Percentiles rank a stretch among this genome's conserved stretches.
These are phyloP conservation scores for Potentilla sterilis DNA, from an alignment of 306 rosid genomes.

Conservation along the genomic window DNA sequence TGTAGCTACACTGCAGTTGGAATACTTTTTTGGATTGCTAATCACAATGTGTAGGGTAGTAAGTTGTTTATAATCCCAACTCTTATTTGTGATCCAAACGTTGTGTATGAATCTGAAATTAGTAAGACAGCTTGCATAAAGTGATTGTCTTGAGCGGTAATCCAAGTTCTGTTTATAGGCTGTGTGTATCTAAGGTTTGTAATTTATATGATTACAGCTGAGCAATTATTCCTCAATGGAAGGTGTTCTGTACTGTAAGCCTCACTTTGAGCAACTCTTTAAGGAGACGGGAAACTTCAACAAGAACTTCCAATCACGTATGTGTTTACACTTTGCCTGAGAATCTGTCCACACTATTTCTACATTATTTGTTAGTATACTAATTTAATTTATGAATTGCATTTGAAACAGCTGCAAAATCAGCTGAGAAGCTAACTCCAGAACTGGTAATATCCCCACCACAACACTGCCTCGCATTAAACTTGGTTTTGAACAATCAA, in stretches of 20 bases:
- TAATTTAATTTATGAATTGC: slow-evolving; percentile 36
- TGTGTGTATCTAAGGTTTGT: slow-evolving; percentile 7
- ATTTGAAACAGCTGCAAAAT: slow-evolving; percentile 78
- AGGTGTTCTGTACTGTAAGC: slow-evolving; percentile 89
- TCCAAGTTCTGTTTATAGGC: slow-evolving; percentile 9
- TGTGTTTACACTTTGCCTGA: slow-evolving; percentile 25
- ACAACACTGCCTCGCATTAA: slow-evolving; percentile 8
- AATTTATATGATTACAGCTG: slow-evolving; percentile 53
- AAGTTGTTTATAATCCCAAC: neutral
- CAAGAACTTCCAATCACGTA: slow-evolving; percentile 88
- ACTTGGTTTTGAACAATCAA: slow-evolving; percentile 9
- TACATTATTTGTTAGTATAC: slow-evolving; percentile 1
- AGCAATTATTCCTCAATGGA: slow-evolving; percentile 97
- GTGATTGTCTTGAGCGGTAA: slow-evolving; percentile 5
- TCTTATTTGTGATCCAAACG: neutral
- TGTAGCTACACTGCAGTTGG: neutral
- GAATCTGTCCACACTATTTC: slow-evolving; percentile 22
- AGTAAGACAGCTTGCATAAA: neutral
- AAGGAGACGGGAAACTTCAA: slow-evolving; percentile 79
- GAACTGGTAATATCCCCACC: slow-evolving; percentile 61
- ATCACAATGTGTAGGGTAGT: neutral
- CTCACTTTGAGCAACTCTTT: slow-evolving; percentile 95
- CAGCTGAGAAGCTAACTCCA: slow-evolving; percentile 71
- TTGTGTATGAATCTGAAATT: neutral
- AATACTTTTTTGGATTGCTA: neutral